These are phyloP conservation scores for Hura crepitans DNA, from an alignment of 441 rosid species.

Conservation along the genomic window DNA sequence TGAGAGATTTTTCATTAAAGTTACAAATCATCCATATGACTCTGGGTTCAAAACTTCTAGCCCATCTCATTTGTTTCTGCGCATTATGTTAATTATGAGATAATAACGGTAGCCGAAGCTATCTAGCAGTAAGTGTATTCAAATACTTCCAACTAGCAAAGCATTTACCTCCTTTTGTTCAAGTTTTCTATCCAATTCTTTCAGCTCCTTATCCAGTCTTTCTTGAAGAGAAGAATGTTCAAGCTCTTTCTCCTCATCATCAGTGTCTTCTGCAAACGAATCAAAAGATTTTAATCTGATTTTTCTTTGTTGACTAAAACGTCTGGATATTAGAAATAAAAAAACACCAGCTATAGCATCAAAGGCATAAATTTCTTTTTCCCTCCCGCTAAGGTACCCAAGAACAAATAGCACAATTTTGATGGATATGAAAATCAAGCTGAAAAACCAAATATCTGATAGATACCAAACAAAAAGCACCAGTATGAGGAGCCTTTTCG, in stretches of 20 bases:
- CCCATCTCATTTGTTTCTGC: not conserved
- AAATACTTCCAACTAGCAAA: not conserved
- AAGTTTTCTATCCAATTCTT: constrained; percentile 81
- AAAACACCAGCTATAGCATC: not conserved
- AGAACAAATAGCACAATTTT: not conserved
- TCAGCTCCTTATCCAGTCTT: constrained; percentile 74
- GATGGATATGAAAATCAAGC: not conserved
- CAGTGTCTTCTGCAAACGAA: constrained; percentile 55
- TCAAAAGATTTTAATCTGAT: not conserved
- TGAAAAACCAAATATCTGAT: not conserved
- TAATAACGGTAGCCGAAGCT: not conserved
- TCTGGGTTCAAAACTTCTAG: not conserved
- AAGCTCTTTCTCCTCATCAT: constrained; percentile 67
- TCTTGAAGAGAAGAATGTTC: constrained; percentile 91
- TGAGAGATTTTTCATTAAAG: not conserved
- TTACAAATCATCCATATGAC: not conserved
- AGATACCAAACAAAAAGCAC: not conserved
- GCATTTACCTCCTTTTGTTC: constrained; percentile 80
- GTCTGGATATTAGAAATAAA: not conserved
- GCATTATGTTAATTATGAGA: not conserved
- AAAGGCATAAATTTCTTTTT: not conserved
- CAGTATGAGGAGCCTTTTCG: not conserved
- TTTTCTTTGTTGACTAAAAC: not conserved
- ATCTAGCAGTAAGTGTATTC: not conserved
- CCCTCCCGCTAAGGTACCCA: not conserved